Conservation (phyloP, 2,329 filamentous ascomycete genomes). For the Acrocalymma vagum region DNA sequence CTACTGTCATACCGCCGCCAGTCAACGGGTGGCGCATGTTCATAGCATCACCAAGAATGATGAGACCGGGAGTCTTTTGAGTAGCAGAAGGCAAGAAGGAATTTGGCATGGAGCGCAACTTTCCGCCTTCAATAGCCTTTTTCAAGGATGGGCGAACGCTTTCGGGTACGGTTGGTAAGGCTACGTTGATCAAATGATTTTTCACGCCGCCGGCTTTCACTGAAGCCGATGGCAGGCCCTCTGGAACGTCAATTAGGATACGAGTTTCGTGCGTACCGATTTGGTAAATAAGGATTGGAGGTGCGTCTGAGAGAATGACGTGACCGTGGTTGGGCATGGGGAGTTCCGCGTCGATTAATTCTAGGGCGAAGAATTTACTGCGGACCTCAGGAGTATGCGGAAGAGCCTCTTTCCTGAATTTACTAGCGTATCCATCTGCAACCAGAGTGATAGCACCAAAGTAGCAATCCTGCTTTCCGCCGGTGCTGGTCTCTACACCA, state of each 20-base stretch:
- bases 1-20: constrained; percentile 97
- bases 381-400: constrained; percentile 72
- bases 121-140: constrained; percentile 77
- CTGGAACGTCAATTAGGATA: constrained; percentile 86
- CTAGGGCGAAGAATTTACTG: constrained; percentile 92
- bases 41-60: constrained; percentile 91
- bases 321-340: constrained; percentile 81
- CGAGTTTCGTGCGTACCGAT: constrained; percentile 95
- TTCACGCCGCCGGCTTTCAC: constrained; percentile 82
- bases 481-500: constrained; percentile 80
- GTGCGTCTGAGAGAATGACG: constrained; percentile 80
- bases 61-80: constrained; percentile 74
- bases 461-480: constrained; percentile 73
- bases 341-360: constrained; percentile 86
- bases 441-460: constrained; percentile 90
- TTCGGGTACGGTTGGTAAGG: constrained; percentile 79
- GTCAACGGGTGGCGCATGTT: constrained; percentile 99
- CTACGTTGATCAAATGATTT: constrained; percentile 79
- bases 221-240: constrained; percentile 76
- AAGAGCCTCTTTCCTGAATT: constrained; percentile 85
- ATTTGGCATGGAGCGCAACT: constrained; percentile 93
- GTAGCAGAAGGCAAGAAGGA: constrained; percentile 86
- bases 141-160: constrained; percentile 76
- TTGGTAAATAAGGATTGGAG: constrained; percentile 91
- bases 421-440: constrained; percentile 91